These are phyloP conservation scores for Leccinellum rugosiceps DNA, from an alignment of 768 basidiomycete genomes.

Conservation along the genomic window DNA sequence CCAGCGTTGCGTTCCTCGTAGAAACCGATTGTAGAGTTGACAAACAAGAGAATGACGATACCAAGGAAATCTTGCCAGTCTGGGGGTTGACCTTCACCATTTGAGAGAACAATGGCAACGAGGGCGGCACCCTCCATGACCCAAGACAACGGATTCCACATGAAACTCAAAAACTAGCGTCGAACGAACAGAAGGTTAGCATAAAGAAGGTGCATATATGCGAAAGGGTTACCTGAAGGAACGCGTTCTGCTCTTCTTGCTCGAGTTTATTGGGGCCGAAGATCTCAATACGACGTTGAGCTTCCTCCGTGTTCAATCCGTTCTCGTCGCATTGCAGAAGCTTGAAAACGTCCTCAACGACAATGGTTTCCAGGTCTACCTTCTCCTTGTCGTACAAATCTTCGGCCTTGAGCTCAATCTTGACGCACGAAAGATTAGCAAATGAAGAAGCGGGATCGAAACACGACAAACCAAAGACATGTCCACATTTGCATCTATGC, in stretches of 20 bases:
- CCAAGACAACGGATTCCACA: constrained; percentile 99
- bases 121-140: constrained; percentile 98
- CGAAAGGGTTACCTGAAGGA: constrained; percentile 66
- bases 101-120: constrained; percentile 93
- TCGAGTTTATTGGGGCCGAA: constrained; percentile 98
- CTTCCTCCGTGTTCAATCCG: constrained; percentile 77
- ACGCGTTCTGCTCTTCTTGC: constrained; percentile 83
- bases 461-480: constrained; percentile 61
- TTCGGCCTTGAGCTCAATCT: constrained; percentile 89
- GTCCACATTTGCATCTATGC: constrained; percentile 78
- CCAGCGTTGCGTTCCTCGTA: constrained; percentile 97
- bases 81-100: constrained; percentile 81
- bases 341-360: constrained; percentile 95
- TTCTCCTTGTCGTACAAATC: constrained; percentile 98
- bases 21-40: constrained; percentile 98
- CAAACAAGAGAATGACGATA: constrained; percentile 85
- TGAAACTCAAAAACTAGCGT: constrained; percentile 83
- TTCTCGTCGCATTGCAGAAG: constrained; percentile 87
- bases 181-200: background rate
- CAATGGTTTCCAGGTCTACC: constrained; percentile 96
- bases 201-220: background rate
- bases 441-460: background rate
- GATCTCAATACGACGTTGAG: constrained; percentile 77
- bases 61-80: constrained; percentile 99
- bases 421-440: background rate